Conservation (phyloP, 495 filamentous ascomycete species). For the Alectoria sarmentosa region DNA sequence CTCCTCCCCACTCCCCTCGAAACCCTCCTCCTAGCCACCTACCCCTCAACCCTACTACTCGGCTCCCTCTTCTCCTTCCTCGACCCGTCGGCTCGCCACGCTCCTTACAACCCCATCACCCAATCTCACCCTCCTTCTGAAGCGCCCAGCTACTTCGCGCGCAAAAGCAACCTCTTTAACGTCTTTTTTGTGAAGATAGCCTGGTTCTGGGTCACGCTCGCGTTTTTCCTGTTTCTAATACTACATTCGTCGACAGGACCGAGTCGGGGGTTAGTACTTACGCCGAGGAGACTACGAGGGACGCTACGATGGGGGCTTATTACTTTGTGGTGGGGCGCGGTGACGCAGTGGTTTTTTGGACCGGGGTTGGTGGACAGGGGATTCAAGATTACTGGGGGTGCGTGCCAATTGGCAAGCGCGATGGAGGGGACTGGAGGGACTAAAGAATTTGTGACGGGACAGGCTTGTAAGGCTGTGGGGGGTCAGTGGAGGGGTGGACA, state of each 20-base stretch:
- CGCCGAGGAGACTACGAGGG: slow-evolving; percentile 43
- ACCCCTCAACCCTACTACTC: slow-evolving; percentile 68
- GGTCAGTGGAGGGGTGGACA: slow-evolving; percentile 84
- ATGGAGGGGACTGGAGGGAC: slow-evolving; percentile 28
- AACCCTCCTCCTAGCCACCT: slow-evolving; percentile 53
- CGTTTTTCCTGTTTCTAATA: slow-evolving; percentile 55
- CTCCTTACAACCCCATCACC: slow-evolving; percentile 47
- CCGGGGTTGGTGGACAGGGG: slow-evolving; percentile 79
- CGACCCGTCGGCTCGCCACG: slow-evolving; percentile 57
- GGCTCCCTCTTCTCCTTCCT: slow-evolving; percentile 75
- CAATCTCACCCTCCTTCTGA: slow-evolving; percentile 51
- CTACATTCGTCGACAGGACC: slow-evolving; percentile 45
- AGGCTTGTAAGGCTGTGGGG: slow-evolving; percentile 75
- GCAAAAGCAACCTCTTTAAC: slow-evolving; percentile 88
- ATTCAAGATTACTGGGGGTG: slow-evolving; percentile 75
- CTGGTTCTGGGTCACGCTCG: slow-evolving; percentile 80
- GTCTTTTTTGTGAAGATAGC: slow-evolving; percentile 86
- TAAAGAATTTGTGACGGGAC: slow-evolving; percentile 54
- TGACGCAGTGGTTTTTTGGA: slow-evolving; percentile 97
- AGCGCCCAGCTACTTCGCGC: slow-evolving; percentile 83
- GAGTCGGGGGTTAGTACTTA: slow-evolving; percentile 28
- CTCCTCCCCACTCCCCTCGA: slow-evolving; percentile 58
- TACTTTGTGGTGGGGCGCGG: slow-evolving; percentile 65
- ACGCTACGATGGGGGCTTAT: slow-evolving; percentile 59
- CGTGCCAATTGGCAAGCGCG: slow-evolving; percentile 50